phyloP scores from a whole-genome alignment of 352 stramenopile species.

The Hyphochytrium catenoides region DNA sequence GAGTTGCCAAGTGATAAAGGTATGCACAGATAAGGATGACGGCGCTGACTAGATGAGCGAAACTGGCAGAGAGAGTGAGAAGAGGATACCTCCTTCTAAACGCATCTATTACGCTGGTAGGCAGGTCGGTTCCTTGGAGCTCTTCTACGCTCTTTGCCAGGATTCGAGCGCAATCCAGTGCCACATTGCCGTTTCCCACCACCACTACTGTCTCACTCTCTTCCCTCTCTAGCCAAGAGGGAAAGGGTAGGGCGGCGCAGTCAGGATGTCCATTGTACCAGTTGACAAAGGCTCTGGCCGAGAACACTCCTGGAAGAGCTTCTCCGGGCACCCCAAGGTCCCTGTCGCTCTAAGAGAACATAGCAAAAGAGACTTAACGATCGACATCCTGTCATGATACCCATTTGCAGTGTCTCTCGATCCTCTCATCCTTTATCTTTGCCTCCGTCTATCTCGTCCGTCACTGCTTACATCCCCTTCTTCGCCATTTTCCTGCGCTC shows the following conservation, averaged over 20 bases:
- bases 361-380: too few species aligned
- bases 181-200: constrained; percentile 91
- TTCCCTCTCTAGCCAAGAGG: constrained; percentile 14
- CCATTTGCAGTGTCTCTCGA: too few species aligned
- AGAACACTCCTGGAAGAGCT: constrained; percentile 38
- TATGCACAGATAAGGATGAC: too few species aligned
- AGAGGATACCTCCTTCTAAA: constrained; percentile 27
- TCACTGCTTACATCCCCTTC: too few species aligned
- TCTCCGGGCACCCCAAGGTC: constrained; percentile 7
- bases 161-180: constrained; percentile 85
- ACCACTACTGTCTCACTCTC: constrained; percentile 63
- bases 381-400: too few species aligned
- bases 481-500: too few species aligned
- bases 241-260: constrained; percentile 54
- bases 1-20: too few species aligned
- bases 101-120: constrained; percentile 54
- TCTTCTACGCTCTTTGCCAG: constrained; percentile 69
- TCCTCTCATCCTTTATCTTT: too few species aligned
- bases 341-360: too few species aligned
- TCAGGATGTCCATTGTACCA: constrained; percentile 97
- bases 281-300: constrained; percentile 82
- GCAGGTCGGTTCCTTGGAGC: constrained; percentile 75
- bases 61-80: too few species aligned
- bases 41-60: too few species aligned
- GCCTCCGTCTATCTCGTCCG: too few species aligned